Percentiles rank a stretch among this genome's conserved stretches.
Conservation (phyloP, 768 basidiomycete species). For the Hebeloma cylindrosporum region DNA sequence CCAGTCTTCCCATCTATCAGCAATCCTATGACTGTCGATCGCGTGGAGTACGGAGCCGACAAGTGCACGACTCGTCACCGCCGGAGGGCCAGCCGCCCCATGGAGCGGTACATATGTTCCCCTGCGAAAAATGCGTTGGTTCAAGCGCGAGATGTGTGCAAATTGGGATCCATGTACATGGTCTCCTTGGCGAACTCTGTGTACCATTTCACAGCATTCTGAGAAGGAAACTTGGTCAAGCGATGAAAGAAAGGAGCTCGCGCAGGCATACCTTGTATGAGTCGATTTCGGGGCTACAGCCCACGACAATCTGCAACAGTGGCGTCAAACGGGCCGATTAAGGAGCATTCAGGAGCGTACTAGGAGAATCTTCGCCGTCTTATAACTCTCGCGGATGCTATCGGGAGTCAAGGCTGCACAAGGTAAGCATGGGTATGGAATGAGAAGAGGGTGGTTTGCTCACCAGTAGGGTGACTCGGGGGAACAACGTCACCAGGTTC, state of each 20-base stretch:
- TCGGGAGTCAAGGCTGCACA: slow-evolving; percentile 2
- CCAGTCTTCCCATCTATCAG: slow-evolving; percentile 1
- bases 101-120: slow-evolving; percentile 4
- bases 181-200: background rate
- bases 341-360: background rate
- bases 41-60: slow-evolving; percentile 1
- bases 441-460: background rate
- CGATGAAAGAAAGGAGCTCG: background rate
- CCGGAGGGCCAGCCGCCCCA: background rate
- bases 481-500: no score
- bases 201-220: slow-evolving; percentile 6
- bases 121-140: background rate
- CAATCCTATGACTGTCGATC: background rate
- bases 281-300: slow-evolving; percentile 2
- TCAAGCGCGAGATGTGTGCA: background rate
- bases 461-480: slow-evolving; percentile 4
- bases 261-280: slow-evolving; percentile 3
- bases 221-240: background rate
- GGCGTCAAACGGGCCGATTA: slow-evolving; percentile 2
- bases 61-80: background rate
- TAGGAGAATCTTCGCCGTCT: background rate
- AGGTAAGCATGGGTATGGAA: background rate
- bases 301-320: slow-evolving; percentile 2
- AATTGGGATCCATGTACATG: background rate
- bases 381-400: background rate